Conservation (phyloP, 106 monocot genomes). For the Acorus gramineus region DNA sequence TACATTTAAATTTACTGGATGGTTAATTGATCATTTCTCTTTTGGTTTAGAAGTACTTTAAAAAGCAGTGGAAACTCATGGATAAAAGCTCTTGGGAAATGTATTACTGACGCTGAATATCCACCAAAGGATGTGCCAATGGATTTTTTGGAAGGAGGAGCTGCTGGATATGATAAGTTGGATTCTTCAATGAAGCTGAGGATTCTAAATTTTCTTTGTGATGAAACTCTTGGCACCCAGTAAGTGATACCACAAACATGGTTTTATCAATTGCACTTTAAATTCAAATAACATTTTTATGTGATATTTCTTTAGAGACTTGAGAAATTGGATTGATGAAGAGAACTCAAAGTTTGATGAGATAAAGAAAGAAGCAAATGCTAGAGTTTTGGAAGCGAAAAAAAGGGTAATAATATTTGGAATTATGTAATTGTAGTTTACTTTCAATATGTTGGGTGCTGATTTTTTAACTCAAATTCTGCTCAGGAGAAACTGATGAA, state of each 20-base stretch:
- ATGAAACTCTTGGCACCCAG: conserved; percentile 50
- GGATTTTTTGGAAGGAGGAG: conserved; percentile 25
- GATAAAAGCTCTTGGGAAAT: conserved; percentile 39
- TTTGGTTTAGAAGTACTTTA: conserved; percentile 1
- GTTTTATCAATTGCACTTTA: neutral
- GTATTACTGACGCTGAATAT: conserved; percentile 29
- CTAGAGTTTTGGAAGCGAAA: conserved; percentile 33
- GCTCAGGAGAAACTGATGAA: conserved; percentile 46
- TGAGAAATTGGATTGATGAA: conserved; percentile 48
- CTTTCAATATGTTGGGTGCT: neutral
- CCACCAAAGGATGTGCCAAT: conserved; percentile 14
- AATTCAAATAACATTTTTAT: neutral
- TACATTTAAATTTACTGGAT: neutral
- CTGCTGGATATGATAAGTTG: conserved; percentile 34
- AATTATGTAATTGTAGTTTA: neutral
- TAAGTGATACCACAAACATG: conserved; percentile 19
- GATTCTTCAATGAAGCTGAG: conserved; percentile 38
- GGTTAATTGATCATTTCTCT: neutral
- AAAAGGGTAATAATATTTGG: conserved; percentile 29
- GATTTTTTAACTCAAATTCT: conserved; percentile 3
- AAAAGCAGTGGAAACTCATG: conserved; percentile 35
- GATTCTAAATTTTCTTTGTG: conserved; percentile 74
- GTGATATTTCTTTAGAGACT: conserved; percentile 20
- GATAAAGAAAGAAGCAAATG: conserved; percentile 25
- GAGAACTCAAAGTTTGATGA: conserved; percentile 40